Percentiles rank a stretch among this genome's conserved stretches.
Evolutionary conservation across 805 yeast genomes (phyloP).

Genomic region (Kodamaea nitidulidarum): DNA sequence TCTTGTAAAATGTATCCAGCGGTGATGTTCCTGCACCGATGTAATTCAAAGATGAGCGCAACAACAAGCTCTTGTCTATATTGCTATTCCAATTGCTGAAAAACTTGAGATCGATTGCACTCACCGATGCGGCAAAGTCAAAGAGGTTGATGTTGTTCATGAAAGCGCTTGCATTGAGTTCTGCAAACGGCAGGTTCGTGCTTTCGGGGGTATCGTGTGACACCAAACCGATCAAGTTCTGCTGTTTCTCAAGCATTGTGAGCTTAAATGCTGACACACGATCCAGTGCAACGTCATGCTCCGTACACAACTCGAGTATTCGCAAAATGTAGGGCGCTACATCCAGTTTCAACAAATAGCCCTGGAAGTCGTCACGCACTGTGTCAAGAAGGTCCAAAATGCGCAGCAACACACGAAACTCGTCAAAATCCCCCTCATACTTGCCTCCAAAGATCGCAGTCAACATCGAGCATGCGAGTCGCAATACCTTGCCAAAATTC

Average conservation of each 20-base stretch:
- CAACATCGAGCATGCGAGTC: conserved; percentile 16
- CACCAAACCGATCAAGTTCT: conserved; percentile 27
- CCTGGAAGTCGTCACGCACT: conserved; percentile 56
- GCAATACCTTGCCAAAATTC: conserved; percentile 27
- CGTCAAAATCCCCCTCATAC: conserved; percentile 19
- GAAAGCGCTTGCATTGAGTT: conserved; percentile 44
- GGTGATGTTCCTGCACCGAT: conserved; percentile 2
- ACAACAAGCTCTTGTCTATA: conserved; percentile 69
- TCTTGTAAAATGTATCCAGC: conserved; percentile 40
- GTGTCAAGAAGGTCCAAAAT: conserved; percentile 51
- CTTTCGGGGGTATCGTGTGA: conserved; percentile 10
- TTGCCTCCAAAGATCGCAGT: conserved; percentile 21
- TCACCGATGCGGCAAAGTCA: conserved; percentile 59
- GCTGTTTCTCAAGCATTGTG: conserved; percentile 50
- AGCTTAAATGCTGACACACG: conserved; percentile 50
- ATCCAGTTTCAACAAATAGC: conserved; percentile 63
- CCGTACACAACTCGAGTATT: conserved; percentile 45
- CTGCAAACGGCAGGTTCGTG: conserved; percentile 21
- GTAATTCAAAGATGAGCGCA: conserved; percentile 44
- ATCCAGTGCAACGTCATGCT: conserved; percentile 19
- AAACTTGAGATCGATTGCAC: conserved; percentile 62
- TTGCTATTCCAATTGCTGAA: conserved; percentile 74
- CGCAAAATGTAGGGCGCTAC: conserved; percentile 56
- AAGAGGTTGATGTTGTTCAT: conserved; percentile 48
- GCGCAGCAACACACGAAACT: conserved; percentile 43